Percentiles rank a stretch among this genome's conserved stretches.
Evolutionary conservation across 106 monocot species (phyloP).

Genomic region (Apostasia shenzhenica): DNA sequence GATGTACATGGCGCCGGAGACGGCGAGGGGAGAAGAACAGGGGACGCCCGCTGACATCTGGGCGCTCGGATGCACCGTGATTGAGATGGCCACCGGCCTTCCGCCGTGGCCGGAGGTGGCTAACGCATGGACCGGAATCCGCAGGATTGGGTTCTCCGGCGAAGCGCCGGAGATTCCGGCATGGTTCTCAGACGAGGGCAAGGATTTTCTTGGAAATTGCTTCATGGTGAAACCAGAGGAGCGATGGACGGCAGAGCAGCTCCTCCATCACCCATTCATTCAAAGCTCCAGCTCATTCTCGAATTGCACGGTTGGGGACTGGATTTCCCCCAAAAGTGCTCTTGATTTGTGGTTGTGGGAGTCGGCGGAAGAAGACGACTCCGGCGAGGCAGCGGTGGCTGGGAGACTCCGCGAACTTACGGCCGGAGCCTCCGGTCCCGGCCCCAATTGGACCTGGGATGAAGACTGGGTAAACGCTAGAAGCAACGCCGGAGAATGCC

Average conservation of each 20-base stretch:
- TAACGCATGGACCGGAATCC: constrained; percentile 20
- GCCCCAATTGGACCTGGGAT: constrained; percentile 10
- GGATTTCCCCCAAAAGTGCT: constrained; percentile 13
- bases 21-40: constrained; percentile 25
- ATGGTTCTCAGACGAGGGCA: constrained; percentile 25
- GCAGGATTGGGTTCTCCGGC: constrained; percentile 26
- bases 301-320: background rate
- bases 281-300: background rate
- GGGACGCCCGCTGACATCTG: constrained; percentile 30
- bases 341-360: constrained; percentile 8
- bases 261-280: constrained; percentile 14
- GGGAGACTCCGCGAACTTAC: background rate
- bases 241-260: constrained; percentile 11
- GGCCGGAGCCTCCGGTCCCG: background rate
- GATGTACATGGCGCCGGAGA: constrained; percentile 56
- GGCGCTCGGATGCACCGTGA: constrained; percentile 27
- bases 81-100: constrained; percentile 37
- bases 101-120: constrained; percentile 22
- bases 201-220: constrained; percentile 39
- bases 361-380: background rate
- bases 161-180: constrained; percentile 27
- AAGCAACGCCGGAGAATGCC: background rate
- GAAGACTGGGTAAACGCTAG: constrained; percentile 4
- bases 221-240: constrained; percentile 13
- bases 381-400: background rate